Percentiles rank a stretch among this genome's conserved stretches.
Evolutionary conservation across 495 filamentous ascomycete species (phyloP).

Genomic region (Podospora fimiseda): DNA sequence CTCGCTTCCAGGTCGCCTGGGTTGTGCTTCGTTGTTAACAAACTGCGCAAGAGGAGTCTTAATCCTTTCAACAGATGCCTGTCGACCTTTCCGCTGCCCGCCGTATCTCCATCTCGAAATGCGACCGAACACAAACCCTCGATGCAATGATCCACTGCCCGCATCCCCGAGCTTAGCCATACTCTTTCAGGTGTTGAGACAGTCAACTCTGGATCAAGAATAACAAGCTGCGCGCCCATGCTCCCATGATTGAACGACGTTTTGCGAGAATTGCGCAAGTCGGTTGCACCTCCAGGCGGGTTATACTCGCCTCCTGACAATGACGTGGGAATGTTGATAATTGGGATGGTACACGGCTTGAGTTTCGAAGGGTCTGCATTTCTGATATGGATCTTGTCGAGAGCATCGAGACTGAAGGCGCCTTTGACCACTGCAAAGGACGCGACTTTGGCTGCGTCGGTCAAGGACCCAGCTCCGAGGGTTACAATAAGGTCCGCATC

Average conservation of each 20-base stretch:
- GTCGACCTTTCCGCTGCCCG: constrained; percentile 22
- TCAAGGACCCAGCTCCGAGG: constrained; percentile 54
- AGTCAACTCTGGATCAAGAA: constrained; percentile 52
- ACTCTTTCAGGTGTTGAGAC: constrained; percentile 50
- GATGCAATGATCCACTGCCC: constrained; percentile 60
- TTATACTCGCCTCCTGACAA: constrained; percentile 60
- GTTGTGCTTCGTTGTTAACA: constrained; percentile 45
- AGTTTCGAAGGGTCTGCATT: constrained; percentile 9
- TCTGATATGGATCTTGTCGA: constrained; percentile 36
- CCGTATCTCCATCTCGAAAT: constrained; percentile 18
- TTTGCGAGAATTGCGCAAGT: constrained; percentile 49
- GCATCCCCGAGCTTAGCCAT: constrained; percentile 57
- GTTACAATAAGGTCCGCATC: constrained; percentile 54
- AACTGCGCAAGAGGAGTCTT: constrained; percentile 41
- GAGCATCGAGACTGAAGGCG: constrained; percentile 35
- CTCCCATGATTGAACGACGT: constrained; percentile 46
- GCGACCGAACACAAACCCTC: constrained; percentile 48
- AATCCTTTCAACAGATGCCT: constrained; percentile 37
- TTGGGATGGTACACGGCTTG: constrained; percentile 39
- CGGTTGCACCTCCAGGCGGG: constrained; percentile 48
- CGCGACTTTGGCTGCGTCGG: constrained; percentile 56
- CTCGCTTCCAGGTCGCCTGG: constrained; percentile 42
- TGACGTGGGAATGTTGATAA: constrained; percentile 57
- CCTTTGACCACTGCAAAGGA: constrained; percentile 42
- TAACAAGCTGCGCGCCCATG: constrained; percentile 47